Conservation (phyloP, 805 yeast genomes). For the Spathaspora boniae region DNA sequence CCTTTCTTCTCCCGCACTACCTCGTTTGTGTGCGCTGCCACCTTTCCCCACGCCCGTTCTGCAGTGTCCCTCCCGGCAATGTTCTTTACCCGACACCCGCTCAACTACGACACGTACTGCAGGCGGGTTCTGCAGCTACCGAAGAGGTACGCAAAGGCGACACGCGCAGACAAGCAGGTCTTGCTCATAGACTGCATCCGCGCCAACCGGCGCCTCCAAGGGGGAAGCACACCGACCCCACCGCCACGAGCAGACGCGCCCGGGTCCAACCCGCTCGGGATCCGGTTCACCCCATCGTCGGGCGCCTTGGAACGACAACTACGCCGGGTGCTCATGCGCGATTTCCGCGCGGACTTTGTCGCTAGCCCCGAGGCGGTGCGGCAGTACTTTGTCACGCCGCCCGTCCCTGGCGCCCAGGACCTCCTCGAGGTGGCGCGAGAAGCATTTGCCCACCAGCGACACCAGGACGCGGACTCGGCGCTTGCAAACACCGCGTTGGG, state of each 20-base stretch:
- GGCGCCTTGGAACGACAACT: conserved; percentile 14
- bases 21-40: no score
- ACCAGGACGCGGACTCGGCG: conserved; percentile 3
- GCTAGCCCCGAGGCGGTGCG: conserved; percentile 10
- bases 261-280: conserved; percentile 10
- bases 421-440: conserved; percentile 11
- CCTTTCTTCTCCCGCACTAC: no score
- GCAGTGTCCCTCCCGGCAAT: no score
- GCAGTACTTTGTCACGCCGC: conserved; percentile 17
- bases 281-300: conserved; percentile 13
- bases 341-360: conserved; percentile 1
- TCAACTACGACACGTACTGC: conserved; percentile 24
- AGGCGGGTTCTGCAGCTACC: conserved; percentile 14
- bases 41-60: no score
- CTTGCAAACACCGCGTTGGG: conserved; percentile 14
- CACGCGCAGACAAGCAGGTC: background rate
- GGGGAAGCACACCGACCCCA: conserved; percentile 2
- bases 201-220: conserved; percentile 21
- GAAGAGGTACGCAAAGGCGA: conserved; percentile 2
- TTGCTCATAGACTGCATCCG: conserved; percentile 19
- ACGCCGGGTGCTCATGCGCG: conserved; percentile 8
- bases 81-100: conserved; percentile 13
- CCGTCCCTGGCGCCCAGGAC: conserved; percentile 13
- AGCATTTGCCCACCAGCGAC: conserved; percentile 6
- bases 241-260: background rate